A percentile compares a stretch with the other conserved stretches of the same genome.
phyloP scores from a whole-genome alignment of 352 stramenopile genomes.

The Pythium oligandrum region DNA sequence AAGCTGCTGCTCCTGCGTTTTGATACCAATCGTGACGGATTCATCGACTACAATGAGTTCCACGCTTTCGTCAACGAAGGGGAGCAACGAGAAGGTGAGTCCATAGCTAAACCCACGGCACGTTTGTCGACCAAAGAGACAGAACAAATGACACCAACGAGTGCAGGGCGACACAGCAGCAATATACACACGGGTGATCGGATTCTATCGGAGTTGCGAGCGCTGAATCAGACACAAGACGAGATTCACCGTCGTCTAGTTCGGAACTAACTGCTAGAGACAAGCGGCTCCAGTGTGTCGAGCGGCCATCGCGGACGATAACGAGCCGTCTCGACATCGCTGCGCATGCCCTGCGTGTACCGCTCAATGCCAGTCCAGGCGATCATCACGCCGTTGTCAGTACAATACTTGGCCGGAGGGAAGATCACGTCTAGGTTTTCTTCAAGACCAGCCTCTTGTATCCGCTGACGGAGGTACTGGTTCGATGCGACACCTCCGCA shows the following conservation, averaged over 20 bases:
- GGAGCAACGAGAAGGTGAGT: not conserved
- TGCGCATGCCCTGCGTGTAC: conserved; percentile 48
- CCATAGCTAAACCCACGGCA: no score
- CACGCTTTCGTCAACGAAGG: conserved; percentile 35
- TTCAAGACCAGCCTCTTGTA: conserved; percentile 58
- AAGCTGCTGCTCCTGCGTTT: conserved; percentile 49
- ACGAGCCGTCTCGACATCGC: conserved; percentile 37
- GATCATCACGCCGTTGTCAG: conserved; percentile 97
- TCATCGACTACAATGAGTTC: conserved; percentile 64
- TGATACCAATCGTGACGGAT: conserved; percentile 41
- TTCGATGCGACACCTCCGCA: conserved; percentile 98
- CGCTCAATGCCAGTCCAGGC: conserved; percentile 91
- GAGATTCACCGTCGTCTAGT: conserved; percentile 26
- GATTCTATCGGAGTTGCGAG: conserved; percentile 41
- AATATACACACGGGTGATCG: conserved; percentile 2
- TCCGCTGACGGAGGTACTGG: conserved; percentile 85
- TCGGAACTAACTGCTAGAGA: not conserved
- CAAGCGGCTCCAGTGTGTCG: conserved; percentile 44
- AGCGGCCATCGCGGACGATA: conserved; percentile 80
- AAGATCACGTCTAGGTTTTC: conserved; percentile 48
- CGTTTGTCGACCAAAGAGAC: no score
- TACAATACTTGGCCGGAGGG: conserved; percentile 90
- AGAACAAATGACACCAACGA: no score
- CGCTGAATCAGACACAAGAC: conserved; percentile 31
- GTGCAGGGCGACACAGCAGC: no score